These are phyloP conservation scores for Salix caprea DNA, from an alignment of 345 rosid genomes.

Conservation along the genomic window DNA sequence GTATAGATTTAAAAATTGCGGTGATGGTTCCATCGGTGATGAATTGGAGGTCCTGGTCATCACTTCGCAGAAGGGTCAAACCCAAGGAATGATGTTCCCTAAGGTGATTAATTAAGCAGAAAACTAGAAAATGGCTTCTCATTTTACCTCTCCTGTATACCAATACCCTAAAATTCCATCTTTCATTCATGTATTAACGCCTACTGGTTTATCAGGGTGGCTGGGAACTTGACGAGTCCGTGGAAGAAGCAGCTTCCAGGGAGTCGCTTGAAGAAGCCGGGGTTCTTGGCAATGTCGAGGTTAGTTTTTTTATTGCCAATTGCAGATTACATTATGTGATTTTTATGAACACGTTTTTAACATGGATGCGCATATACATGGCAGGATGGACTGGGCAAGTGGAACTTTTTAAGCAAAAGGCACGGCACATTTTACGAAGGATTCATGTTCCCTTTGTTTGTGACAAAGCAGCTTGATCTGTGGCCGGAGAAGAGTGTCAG, in stretches of 20 bases:
- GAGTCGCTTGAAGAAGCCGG: conserved; percentile 89
- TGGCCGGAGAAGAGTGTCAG: conserved; percentile 77
- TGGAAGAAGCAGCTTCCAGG: conserved; percentile 69
- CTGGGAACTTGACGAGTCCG: conserved; percentile 89
- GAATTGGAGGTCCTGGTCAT: conserved; percentile 67
- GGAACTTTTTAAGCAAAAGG: conserved; percentile 80
- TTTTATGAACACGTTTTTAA: not conserved
- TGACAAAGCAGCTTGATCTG: conserved; percentile 60
- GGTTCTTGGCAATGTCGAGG: conserved; percentile 72
- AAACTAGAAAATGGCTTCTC: not conserved
- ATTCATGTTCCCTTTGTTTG: conserved; percentile 82
- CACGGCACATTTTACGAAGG: conserved; percentile 78
- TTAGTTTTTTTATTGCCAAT: conserved; percentile 4
- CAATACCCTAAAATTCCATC: not conserved
- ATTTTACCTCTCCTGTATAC: not conserved
- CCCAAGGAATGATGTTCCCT: conserved; percentile 78
- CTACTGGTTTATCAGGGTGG: conserved; percentile 52
- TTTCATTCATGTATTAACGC: not conserved
- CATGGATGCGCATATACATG: not conserved
- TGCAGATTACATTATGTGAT: not conserved
- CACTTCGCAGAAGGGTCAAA: conserved; percentile 60
- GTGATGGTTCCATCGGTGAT: conserved; percentile 31
- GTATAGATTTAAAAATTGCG: conserved; percentile 44
- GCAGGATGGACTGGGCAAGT: conserved; percentile 69
- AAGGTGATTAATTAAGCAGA: conserved; percentile 40